Evolutionary conservation across 306 rosid species (phyloP).

Genomic region (Quillaja saponaria): DNA sequence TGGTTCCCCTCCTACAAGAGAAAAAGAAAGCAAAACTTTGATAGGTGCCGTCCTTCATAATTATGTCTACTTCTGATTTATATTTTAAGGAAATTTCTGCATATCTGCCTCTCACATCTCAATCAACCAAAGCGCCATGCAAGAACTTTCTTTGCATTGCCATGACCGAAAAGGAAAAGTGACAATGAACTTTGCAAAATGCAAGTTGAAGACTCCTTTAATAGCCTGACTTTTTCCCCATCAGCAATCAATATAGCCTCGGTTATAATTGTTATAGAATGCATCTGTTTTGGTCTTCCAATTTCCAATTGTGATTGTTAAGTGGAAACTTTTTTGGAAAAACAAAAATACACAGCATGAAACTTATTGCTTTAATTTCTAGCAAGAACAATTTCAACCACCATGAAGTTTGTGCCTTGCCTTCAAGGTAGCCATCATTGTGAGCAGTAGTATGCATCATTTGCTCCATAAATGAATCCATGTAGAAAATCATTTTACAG

Average conservation of each 20-base stretch:
- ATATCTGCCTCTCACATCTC: conserved; percentile 10
- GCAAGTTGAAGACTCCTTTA: neutral
- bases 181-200: conserved; percentile 22
- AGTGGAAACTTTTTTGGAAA: conserved; percentile 19
- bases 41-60: conserved; percentile 11
- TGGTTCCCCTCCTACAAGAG: no score
- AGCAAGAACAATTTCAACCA: conserved; percentile 2
- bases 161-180: conserved; percentile 24
- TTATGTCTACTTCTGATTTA: conserved; percentile 14
- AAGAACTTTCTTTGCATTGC: conserved; percentile 18
- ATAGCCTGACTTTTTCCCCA: conserved; percentile 24
- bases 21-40: conserved; percentile 6
- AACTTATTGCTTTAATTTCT: conserved; percentile 2
- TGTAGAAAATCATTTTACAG: neutral
- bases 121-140: conserved; percentile 15
- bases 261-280: conserved; percentile 17
- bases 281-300: conserved; percentile 8
- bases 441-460: conserved; percentile 24
- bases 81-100: conserved; percentile 22
- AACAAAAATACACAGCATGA: conserved; percentile 18
- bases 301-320: conserved; percentile 18
- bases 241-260: neutral
- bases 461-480: neutral
- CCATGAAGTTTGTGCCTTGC: conserved; percentile 24
- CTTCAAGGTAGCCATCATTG: conserved; percentile 41